Conservation (phyloP, 202 grass and related monocot genomes). For the Musa balbisiana region DNA sequence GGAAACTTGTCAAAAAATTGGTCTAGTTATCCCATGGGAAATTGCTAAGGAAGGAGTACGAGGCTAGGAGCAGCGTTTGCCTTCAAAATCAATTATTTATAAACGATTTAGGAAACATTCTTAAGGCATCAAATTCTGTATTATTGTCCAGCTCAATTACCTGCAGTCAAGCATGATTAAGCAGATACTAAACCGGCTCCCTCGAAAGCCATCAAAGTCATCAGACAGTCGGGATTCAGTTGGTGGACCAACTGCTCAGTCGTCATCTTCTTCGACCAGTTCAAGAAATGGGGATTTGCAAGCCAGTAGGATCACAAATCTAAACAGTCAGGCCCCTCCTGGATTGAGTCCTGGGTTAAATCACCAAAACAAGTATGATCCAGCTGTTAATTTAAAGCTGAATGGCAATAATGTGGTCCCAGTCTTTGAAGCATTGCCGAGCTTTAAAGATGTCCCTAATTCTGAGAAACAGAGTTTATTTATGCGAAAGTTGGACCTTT, state of each 20-base stretch:
- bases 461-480: conserved; percentile 78
- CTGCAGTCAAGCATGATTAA: conserved; percentile 19
- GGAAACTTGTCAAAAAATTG: not conserved
- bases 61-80: not conserved
- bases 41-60: not conserved
- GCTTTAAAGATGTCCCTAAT: conserved; percentile 69
- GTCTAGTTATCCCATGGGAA: not conserved
- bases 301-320: not conserved
- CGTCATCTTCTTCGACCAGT: conserved; percentile 10
- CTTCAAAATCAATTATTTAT: not conserved
- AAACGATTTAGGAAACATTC: not conserved
- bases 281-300: conserved; percentile 5
- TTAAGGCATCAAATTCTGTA: not conserved
- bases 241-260: not conserved
- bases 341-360: not conserved
- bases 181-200: conserved; percentile 21
- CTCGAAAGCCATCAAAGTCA: conserved; percentile 22
- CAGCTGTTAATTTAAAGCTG: conserved; percentile 6
- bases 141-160: not conserved
- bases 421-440: conserved; percentile 22
- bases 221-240: conserved; percentile 8
- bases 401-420: conserved; percentile 7
- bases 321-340: conserved; percentile 1
- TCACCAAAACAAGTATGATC: conserved; percentile 1
- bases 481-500: conserved; percentile 72